These are phyloP conservation scores for Lichina pygmaea DNA, from an alignment of 495 filamentous ascomycete species.

Conservation along the genomic window DNA sequence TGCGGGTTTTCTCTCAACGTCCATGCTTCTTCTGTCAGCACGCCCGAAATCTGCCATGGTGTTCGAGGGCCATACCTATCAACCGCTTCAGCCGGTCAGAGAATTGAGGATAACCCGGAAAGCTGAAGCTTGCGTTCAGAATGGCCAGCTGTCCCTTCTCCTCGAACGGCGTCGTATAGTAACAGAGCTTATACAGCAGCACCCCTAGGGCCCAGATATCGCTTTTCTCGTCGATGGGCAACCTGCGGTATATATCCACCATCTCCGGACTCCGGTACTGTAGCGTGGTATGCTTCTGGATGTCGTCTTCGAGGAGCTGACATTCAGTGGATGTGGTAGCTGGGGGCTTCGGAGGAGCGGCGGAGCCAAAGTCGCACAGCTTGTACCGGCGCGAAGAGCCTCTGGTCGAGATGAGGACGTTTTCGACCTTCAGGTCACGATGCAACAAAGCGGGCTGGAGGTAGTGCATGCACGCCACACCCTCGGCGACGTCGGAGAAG, in stretches of 20 bases:
- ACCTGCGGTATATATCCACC: slow-evolving; percentile 91
- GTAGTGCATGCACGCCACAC: slow-evolving; percentile 97
- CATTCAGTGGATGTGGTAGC: slow-evolving; percentile 70
- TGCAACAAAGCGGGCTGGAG: slow-evolving; percentile 82
- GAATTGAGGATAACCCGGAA: slow-evolving; percentile 63
- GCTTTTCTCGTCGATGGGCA: slow-evolving; percentile 94
- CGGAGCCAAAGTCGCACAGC: slow-evolving; percentile 91
- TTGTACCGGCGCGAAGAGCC: slow-evolving; percentile 47
- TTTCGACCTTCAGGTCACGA: slow-evolving; percentile 92
- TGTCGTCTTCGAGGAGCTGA: slow-evolving; percentile 78
- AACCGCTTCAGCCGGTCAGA: slow-evolving; percentile 76
- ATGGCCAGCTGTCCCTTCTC: slow-evolving; percentile 97
- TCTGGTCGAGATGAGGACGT: slow-evolving; percentile 62
- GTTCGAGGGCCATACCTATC: slow-evolving; percentile 37
- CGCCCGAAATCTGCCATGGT: not conserved
- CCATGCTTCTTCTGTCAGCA: slow-evolving; percentile 26
- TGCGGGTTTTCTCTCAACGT: slow-evolving; percentile 76
- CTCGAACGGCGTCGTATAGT: slow-evolving; percentile 97
- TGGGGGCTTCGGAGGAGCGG: slow-evolving; percentile 58
- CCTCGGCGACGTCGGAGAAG: slow-evolving; percentile 83
- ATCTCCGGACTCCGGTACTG: slow-evolving; percentile 97
- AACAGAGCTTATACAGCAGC: slow-evolving; percentile 90
- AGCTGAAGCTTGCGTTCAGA: slow-evolving; percentile 85
- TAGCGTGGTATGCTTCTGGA: slow-evolving; percentile 88
- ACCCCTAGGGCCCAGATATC: slow-evolving; percentile 97